A percentile compares a stretch with the other conserved stretches of the same genome.
Evolutionary conservation across 495 filamentous ascomycete species (phyloP).

Genomic region (Trichoderma gamsii): DNA sequence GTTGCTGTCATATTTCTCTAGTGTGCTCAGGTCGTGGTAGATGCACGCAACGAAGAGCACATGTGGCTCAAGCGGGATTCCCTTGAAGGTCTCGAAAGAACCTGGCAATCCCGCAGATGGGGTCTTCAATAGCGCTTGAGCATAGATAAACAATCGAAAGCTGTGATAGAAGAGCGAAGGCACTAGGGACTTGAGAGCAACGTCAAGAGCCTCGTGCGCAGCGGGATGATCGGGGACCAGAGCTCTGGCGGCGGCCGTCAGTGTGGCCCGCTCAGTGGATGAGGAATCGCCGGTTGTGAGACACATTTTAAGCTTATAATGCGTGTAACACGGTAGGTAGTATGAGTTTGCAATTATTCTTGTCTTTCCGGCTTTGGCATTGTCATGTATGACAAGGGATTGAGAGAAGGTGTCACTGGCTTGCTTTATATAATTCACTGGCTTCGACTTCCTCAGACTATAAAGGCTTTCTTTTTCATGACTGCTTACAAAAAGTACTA

Average conservation of each 20-base stretch:
- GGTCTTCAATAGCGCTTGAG: slow-evolving; percentile 26
- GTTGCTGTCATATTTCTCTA: slow-evolving; percentile 27
- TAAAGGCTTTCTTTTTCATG: neutral
- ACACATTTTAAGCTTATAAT: neutral
- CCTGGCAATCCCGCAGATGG: slow-evolving; percentile 15
- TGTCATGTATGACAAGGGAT: neutral
- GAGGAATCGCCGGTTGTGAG: neutral
- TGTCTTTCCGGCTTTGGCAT: neutral
- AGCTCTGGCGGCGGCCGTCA: slow-evolving; percentile 22
- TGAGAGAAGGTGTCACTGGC: neutral
- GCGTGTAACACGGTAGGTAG: neutral
- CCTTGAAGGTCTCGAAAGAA: slow-evolving; percentile 19
- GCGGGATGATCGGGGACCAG: slow-evolving; percentile 25
- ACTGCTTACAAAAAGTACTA: neutral
- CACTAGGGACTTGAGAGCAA: slow-evolving; percentile 29
- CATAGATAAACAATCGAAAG: slow-evolving; percentile 40
- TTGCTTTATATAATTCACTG: neutral
- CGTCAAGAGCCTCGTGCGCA: slow-evolving; percentile 26
- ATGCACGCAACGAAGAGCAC: slow-evolving; percentile 37
- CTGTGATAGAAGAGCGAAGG: slow-evolving; percentile 42
- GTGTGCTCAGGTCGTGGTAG: slow-evolving; percentile 42
- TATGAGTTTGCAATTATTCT: neutral
- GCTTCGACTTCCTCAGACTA: neutral
- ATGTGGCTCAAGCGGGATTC: slow-evolving; percentile 19
- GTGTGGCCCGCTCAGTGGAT: neutral